phyloP scores from a whole-genome alignment of 345 rosid species.

The Arabis alpina region DNA sequence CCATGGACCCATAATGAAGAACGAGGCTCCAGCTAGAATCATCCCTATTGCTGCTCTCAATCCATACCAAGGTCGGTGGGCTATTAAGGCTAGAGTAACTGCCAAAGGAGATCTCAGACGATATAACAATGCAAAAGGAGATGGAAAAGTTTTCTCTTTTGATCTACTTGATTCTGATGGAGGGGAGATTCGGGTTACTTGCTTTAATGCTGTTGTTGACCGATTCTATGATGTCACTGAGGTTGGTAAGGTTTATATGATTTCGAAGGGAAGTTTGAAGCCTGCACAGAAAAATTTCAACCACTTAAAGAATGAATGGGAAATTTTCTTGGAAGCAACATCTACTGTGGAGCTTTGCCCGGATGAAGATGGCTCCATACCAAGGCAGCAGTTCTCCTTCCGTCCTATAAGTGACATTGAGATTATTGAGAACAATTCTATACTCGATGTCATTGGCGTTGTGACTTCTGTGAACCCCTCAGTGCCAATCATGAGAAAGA shows the following conservation, averaged over 20 bases:
- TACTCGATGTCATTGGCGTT: conserved; percentile 75
- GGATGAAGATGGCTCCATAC: conserved; percentile 85
- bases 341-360: conserved; percentile 81
- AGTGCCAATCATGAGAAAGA: conserved; percentile 83
- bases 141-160: conserved; percentile 89
- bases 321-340: conserved; percentile 77
- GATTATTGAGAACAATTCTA: conserved; percentile 71
- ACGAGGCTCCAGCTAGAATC: conserved; percentile 83
- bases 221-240: conserved; percentile 72
- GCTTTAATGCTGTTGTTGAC: conserved; percentile 89
- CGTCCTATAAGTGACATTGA: conserved; percentile 80
- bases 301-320: conserved; percentile 91
- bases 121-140: conserved; percentile 88
- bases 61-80: conserved; percentile 95
- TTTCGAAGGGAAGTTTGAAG: conserved; percentile 85
- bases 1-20: conserved; percentile 83
- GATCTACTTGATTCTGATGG: conserved; percentile 94
- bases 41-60: conserved; percentile 82
- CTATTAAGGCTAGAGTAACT: conserved; percentile 90
- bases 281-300: conserved; percentile 90
- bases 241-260: conserved; percentile 80
- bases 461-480: conserved; percentile 80
- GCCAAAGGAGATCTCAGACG: conserved; percentile 89
- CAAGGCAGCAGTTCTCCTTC: conserved; percentile 86
- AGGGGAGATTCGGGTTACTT: conserved; percentile 87